Evolutionary conservation across 176 grass and related monocot genomes (phyloP).

Genomic region (Tillandsia leiboldiana): DNA sequence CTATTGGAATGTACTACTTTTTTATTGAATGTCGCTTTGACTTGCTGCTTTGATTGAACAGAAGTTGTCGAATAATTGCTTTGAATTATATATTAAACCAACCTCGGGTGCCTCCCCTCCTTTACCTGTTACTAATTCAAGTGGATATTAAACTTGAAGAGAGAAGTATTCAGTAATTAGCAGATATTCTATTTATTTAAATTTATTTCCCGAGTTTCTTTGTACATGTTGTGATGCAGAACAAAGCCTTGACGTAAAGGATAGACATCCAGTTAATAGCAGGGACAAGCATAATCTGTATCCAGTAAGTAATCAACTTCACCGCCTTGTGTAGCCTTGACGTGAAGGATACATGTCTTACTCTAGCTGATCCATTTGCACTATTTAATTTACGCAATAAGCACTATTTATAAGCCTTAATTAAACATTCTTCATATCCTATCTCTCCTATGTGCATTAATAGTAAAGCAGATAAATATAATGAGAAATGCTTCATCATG

Average conservation of each 20-base stretch:
- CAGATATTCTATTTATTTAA: constrained; percentile 1
- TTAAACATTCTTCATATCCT: neutral
- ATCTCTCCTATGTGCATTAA: neutral
- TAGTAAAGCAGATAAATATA: neutral
- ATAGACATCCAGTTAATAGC: constrained; percentile 60
- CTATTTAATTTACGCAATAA: neutral
- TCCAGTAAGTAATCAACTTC: constrained; percentile 28
- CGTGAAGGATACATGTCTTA: too few species aligned
- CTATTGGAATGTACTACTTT: too few species aligned
- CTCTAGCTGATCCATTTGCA: neutral
- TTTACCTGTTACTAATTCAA: too few species aligned
- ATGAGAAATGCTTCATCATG: neutral
- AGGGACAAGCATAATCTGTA: constrained; percentile 70
- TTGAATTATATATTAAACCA: too few species aligned
- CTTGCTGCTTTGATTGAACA: too few species aligned
- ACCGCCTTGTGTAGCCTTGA: too few species aligned
- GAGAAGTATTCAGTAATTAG: neutral
- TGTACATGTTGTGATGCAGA: constrained; percentile 56
- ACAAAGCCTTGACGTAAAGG: constrained; percentile 50
- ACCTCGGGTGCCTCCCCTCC: too few species aligned
- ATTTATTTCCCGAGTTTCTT: neutral
- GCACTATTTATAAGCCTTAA: neutral
- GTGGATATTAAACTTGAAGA: neutral
- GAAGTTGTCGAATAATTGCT: too few species aligned
- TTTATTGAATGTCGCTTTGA: too few species aligned